Evolutionary conservation across 306 rosid genomes (phyloP).

Genomic region (Fagus sylvatica): DNA sequence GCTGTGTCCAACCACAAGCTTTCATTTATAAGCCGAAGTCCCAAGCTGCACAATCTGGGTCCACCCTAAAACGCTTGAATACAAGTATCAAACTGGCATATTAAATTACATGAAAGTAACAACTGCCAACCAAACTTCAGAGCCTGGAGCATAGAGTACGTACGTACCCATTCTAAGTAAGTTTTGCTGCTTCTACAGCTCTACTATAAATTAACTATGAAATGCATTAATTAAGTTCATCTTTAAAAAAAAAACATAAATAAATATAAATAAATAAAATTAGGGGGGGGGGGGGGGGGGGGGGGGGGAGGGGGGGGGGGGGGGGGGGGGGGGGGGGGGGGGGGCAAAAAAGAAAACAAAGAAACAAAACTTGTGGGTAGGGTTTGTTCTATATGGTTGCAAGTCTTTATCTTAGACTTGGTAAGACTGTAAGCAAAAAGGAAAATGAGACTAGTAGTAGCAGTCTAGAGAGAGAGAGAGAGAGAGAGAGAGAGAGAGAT

Average conservation of each 20-base stretch:
- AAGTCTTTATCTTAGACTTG: slow-evolving; percentile 48
- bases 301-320: not conserved
- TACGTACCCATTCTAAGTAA: slow-evolving; percentile 1
- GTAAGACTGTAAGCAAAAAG: slow-evolving; percentile 30
- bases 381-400: slow-evolving; percentile 48
- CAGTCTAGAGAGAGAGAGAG: slow-evolving; percentile 22
- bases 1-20: not conserved
- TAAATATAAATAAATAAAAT: not conserved
- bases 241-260: not conserved
- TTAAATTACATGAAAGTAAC: slow-evolving; percentile 36
- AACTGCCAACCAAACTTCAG: not conserved
- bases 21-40: not conserved
- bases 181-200: not conserved
- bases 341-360: slow-evolving; percentile 5
- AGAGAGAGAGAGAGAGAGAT: slow-evolving; percentile 42
- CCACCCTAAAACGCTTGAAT: slow-evolving; percentile 23
- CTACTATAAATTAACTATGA: not conserved
- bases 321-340: no score
- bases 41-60: slow-evolving; percentile 18
- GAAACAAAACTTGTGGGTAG: slow-evolving; percentile 42
- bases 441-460: slow-evolving; percentile 29
- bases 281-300: not conserved
- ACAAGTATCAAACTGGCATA: slow-evolving; percentile 18
- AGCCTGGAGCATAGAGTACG: slow-evolving; percentile 8
- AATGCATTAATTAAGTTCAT: not conserved